Conservation (phyloP, 139 green algal genomes). For the Chlamydomonas sp. region DNA sequence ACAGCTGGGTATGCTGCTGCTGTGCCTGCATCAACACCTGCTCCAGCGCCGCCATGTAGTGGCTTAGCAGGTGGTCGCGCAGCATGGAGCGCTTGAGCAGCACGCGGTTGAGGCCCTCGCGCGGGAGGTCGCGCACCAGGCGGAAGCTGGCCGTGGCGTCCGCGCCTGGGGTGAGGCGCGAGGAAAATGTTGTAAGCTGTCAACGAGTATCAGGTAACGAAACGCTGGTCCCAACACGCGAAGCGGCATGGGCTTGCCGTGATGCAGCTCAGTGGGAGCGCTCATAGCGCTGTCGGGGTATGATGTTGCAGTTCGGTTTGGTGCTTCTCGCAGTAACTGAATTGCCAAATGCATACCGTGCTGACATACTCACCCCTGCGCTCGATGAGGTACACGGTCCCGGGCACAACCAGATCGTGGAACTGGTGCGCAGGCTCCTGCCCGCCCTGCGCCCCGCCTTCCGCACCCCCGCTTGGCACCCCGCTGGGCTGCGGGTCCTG, state of each 20-base stretch:
- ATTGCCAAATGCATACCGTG: not conserved
- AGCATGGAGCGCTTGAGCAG: slow-evolving; percentile 45
- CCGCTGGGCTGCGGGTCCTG: not conserved
- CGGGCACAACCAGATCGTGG: slow-evolving; percentile 6
- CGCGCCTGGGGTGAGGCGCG: not conserved
- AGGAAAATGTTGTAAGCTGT: not conserved
- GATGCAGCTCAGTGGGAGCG: too few species aligned
- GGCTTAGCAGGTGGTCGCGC: slow-evolving; percentile 33
- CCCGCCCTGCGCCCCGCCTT: too few species aligned
- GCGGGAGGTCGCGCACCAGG: slow-evolving; percentile 13
- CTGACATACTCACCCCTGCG: not conserved
- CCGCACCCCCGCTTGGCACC: not conserved
- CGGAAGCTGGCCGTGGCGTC: slow-evolving; percentile 18
- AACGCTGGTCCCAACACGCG: not conserved
- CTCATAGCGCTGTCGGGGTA: not conserved
- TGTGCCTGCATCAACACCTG: not conserved
- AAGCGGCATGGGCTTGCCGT: not conserved
- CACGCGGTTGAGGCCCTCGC: not conserved
- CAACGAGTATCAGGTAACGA: not conserved
- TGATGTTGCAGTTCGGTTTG: not conserved
- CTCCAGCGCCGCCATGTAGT: slow-evolving; percentile 28
- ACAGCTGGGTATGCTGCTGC: not conserved
- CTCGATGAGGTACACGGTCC: slow-evolving; percentile 20
- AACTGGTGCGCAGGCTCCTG: not conserved
- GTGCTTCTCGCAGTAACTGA: not conserved